Base-by-base conservation (phyloP, 495 filamentous ascomycete genomes). In the Aspergillus baeticus region DNA sequence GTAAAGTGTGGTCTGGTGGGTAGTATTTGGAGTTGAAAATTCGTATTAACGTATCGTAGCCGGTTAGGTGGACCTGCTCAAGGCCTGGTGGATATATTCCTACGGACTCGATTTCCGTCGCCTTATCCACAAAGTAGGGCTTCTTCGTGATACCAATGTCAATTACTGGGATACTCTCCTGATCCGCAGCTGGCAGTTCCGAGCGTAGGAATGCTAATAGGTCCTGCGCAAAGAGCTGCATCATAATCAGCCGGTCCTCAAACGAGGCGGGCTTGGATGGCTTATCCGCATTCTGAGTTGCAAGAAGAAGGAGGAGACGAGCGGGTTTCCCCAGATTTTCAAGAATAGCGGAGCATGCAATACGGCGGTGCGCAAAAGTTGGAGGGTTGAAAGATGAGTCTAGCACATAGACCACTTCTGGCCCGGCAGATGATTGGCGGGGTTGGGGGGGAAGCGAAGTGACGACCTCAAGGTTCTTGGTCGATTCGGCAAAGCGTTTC, bases 351-450 rank as follows among this genome's bases (percentile, higher is more conserved):
- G 87, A 85, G 20, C 77, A 74, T 3, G 85, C 89, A 66, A 98
- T 91, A 47, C 76, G 77, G 48, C 88, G 78, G 68, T 97, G 93
- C 10, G 93, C 93, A 35, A 81, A 76, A 2, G 91, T 93, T 10
- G 93, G 93, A 14, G 93, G 93, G 65, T 98, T 98, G 82, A 96
- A 98, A 53, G 89, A 93, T 2, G 92, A 95, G 70, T 98, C 93
- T 62, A 98, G 84, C 58, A 98, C 84, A 69, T 92, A 87, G 61
- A 98, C 80, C 18, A 77, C 77, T 51, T 77, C 73, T 33, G 34
- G 61, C n/a, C n/a, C n/a, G 29, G 64, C 7, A 8, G 62, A 55
- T 44, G 63, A 63, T 34, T 60, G 66, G 17, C 61, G 44, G 37
- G 51, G 58, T 18, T 67, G 46, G 46, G 61, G 34, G 50, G 79